Evolutionary conservation across 305 asterid genomes (phyloP).

Genomic region (Solanum hybrid): DNA sequence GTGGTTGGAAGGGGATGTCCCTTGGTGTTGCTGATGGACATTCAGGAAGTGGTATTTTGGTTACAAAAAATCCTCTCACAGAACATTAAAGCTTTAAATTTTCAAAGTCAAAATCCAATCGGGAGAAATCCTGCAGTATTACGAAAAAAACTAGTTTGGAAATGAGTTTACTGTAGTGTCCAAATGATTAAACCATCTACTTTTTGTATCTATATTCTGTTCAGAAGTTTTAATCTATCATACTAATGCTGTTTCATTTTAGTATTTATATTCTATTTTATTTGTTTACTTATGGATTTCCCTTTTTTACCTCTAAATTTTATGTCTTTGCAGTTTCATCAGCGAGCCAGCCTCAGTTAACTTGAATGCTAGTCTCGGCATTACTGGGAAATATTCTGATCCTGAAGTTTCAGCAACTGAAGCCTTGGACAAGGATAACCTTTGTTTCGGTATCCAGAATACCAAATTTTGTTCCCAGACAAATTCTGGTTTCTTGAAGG

Average conservation of each 20-base stretch:
- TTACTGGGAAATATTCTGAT: constrained; percentile 17
- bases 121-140: background rate
- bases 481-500: constrained; percentile 45
- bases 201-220: background rate
- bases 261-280: background rate
- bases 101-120: background rate
- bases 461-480: constrained; percentile 41
- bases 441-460: constrained; percentile 42
- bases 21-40: background rate
- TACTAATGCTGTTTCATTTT: background rate
- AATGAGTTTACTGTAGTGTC: background rate
- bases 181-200: background rate
- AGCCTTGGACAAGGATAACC: constrained; percentile 17
- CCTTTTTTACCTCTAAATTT: background rate
- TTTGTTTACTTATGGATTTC: background rate
- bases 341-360: constrained; percentile 54
- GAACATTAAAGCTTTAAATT: background rate
- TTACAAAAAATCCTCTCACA: background rate
- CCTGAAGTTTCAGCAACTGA: constrained; percentile 23
- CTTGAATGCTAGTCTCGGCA: constrained; percentile 61
- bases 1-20: background rate
- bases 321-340: constrained; percentile 47
- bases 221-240: background rate
- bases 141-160: background rate
- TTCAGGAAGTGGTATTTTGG: background rate